Evolutionary conservation across 257 asterid species (phyloP).

Genomic region (Thymus quinquecostatus): DNA sequence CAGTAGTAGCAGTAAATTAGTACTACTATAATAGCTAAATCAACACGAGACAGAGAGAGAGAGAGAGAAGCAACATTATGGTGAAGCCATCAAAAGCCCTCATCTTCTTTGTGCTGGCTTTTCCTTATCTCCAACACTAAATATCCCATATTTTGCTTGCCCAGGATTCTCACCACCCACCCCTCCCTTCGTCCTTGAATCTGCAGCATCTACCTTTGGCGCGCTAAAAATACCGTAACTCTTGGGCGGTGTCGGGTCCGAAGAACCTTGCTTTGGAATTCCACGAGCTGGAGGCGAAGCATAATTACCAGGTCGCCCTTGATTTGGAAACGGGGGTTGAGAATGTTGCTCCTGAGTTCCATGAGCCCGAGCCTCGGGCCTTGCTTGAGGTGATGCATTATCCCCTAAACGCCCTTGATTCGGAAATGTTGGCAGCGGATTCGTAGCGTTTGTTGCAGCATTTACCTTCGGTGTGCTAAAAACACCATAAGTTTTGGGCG

Average conservation of each 20-base stretch:
- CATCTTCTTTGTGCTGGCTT: slow-evolving; percentile 43
- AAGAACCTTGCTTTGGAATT: slow-evolving; percentile 37
- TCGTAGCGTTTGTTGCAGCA: slow-evolving; percentile 35
- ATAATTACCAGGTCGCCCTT: slow-evolving; percentile 38
- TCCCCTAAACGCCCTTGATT: slow-evolving; percentile 34
- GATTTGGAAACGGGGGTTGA: slow-evolving; percentile 13
- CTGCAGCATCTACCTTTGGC: slow-evolving; percentile 28
- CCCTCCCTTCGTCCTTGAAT: slow-evolving; percentile 7
- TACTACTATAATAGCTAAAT: background rate
- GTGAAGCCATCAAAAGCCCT: background rate
- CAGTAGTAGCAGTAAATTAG: too few relatives aligned
- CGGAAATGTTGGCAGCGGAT: slow-evolving; percentile 15
- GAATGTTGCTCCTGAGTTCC: slow-evolving; percentile 34
- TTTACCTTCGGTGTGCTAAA: too few relatives aligned
- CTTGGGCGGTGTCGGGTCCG: slow-evolving; percentile 42
- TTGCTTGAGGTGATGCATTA: slow-evolving; percentile 33
- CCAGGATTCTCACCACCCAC: slow-evolving; percentile 34
- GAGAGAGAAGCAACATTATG: slow-evolving; percentile 2
- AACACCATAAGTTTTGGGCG: too few relatives aligned
- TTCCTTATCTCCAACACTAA: slow-evolving; percentile 32
- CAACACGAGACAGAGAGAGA: slow-evolving; percentile 2
- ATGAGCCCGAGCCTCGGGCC: slow-evolving; percentile 31
- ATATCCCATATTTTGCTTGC: slow-evolving; percentile 43
- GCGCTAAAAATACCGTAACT: slow-evolving; percentile 55
- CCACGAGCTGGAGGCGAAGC: slow-evolving; percentile 30